Evolutionary conservation across 305 asterid genomes (phyloP), one percentile per base, ranked within the genome.

Genomic region (Fraxinus dipetala): DNA sequence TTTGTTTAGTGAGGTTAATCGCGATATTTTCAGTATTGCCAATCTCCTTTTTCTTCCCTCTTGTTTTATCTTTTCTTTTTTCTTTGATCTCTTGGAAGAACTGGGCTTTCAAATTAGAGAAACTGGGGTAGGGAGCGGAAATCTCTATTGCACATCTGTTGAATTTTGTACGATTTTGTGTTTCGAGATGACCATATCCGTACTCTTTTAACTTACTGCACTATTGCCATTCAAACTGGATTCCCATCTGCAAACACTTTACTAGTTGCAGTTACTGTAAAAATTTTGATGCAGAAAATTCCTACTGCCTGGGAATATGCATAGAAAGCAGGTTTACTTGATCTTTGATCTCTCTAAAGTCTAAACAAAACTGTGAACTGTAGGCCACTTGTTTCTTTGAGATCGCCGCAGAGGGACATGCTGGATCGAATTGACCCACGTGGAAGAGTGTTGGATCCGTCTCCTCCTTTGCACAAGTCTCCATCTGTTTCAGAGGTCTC

Each of bases 321-420:
- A 54, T 77, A 22, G 10, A 78, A n/a, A 67, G 16, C 45, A 77
- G 77, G 77, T 78, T 81, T 80, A 40, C 72, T 24, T 61, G 51
- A 75, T 82, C 78, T 81, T 34, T 14, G 69, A 40, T 70, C 31
- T 13, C 72, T 72, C 36, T 76, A 54, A 54, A 54, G 26, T 54
- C 65, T 54, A 54, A 56, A 38, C 63, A 24, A 81, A 75, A 81
- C 86, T 40, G 74, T 61, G 54, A 96, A 90, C 20, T 81, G 76
- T 20, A 86, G 86, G 81, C 87, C 89, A 18, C 81, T 86, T 81
- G 88, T 85, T 69, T 86, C 92, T 76, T 77, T 87, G 85, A 87
- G 94, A 86, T 90, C 96, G 70, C 91, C 93, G 0, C 95, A 80
- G 85, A 90, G 93, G 87, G 96, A 88, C 78, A 38, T 77, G 36